Evolutionary conservation across 441 rosid genomes (phyloP), one percentile per base, ranked within the genome.

Genomic region (Erysimum pusillum): DNA sequence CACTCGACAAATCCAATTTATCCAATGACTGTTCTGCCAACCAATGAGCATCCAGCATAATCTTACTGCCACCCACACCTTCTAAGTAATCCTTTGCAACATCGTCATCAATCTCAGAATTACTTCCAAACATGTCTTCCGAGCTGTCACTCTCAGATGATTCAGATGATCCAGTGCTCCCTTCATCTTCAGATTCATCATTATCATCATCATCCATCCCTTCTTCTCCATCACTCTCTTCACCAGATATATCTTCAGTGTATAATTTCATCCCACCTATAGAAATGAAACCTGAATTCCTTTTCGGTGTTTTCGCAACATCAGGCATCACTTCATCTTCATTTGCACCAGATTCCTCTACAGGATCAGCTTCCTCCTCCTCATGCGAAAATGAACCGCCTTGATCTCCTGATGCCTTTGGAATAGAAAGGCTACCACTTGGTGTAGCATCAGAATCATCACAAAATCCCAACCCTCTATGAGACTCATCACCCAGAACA

Each of bases 41-140:
- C 90, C 86, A 86, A 49, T 82, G 88, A 54, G 91, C 85, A 79
- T 87, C 87, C 71, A 88, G 63, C 70, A 88, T 75, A 66, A 66
- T 82, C 73, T 71, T 83, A 18, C 85, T 84, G 36, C 97, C 99
- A 69, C 99, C 97, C 71, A 91, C 83, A 74, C 98, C 98, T 81
- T 91, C 87, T 65, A 90, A 63, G 83, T 91, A 93, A 86, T 96
- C 99, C 76, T 85, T 79, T 10, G 89, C 98, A 79, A 93, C 90
- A 31, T 84, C 95, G 22, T 91, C 97, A 79, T 90, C 97, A 75
- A 95, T 82, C 69, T 85, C 93, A 0, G 83, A 83, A 74, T 83
- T 86, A 85, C 86, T 82, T 52, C 80, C 90, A 71, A 75, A 87
- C 46, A 61, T 53, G 54, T 77, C 78, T 15, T 78, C 84, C 9